Conservation (phyloP, 2,329 filamentous ascomycete genomes). For the Stemphylium vesicarium region DNA sequence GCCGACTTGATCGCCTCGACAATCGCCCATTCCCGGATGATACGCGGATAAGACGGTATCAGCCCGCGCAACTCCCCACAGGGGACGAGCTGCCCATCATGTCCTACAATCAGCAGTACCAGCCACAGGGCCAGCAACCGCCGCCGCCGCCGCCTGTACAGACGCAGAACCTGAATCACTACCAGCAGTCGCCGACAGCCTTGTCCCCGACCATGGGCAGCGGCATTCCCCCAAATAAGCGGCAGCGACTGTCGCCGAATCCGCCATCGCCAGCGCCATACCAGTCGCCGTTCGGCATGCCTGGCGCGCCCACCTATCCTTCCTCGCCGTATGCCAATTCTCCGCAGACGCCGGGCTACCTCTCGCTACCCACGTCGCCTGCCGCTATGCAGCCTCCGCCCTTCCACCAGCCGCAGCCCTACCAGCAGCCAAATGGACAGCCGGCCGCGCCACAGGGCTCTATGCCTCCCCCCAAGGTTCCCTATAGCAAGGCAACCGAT, state of each 20-base stretch:
- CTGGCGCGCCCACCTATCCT: constrained; percentile 54
- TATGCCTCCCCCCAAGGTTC: constrained; percentile 70
- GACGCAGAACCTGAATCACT: constrained; percentile 53
- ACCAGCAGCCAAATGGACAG: constrained; percentile 38
- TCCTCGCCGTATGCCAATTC: constrained; percentile 48
- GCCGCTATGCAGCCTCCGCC: constrained; percentile 38
- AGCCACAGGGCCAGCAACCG: constrained; percentile 32
- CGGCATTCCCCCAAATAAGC: constrained; percentile 71
- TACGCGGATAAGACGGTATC: constrained; percentile 28
- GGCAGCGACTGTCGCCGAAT: constrained; percentile 73
- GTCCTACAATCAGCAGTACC: constrained; percentile 43
- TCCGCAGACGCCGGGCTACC: constrained; percentile 37
- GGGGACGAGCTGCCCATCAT: constrained; percentile 40
- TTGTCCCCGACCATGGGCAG: constrained; percentile 54
- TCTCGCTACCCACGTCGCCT: constrained; percentile 43
- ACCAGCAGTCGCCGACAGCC: constrained; percentile 59
- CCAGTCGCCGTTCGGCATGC: constrained; percentile 37
- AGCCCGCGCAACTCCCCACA: constrained; percentile 32
- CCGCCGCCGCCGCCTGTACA: constrained; percentile 43
- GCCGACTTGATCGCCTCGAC: constrained; percentile 5
- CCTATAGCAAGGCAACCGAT: constrained; percentile 55
- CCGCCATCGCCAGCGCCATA: constrained; percentile 63
- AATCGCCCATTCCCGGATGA: constrained; percentile 29
- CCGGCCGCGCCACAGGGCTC: constrained; percentile 41
- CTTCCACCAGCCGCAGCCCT: constrained; percentile 62